Conservation (phyloP, 768 basidiomycete species). For the Lentinula edodes region DNA sequence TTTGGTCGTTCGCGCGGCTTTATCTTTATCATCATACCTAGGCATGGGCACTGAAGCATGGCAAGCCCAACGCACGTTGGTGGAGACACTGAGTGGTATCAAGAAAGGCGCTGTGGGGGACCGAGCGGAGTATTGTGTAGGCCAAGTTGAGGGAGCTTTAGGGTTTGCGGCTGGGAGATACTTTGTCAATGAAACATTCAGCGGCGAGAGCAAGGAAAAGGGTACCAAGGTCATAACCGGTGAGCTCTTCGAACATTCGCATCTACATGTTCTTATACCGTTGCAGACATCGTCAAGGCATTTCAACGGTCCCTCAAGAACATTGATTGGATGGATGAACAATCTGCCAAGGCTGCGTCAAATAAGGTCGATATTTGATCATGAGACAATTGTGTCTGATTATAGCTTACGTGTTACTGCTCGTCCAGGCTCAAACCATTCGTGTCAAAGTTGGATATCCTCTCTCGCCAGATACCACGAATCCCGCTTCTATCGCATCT, state of each 20-base stretch:
- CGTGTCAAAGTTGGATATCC: conserved; percentile 94
- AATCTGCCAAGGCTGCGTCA: conserved; percentile 75
- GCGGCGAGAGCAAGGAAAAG: conserved; percentile 70
- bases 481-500: conserved; percentile 57
- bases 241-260: conserved; percentile 21
- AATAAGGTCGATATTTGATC: conserved; percentile 63
- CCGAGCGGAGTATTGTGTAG: conserved; percentile 79
- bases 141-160: conserved; percentile 60
- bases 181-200: conserved; percentile 83
- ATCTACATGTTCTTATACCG: conserved; percentile 8
- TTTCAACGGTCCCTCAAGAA: conserved; percentile 73
- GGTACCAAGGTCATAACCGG: conserved; percentile 81
- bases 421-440: conserved; percentile 64
- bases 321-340: conserved; percentile 89
- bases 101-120: conserved; percentile 84
- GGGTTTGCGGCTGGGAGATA: conserved; percentile 90
- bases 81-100: conserved; percentile 74
- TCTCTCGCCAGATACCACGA: conserved; percentile 72
- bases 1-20: conserved; percentile 71
- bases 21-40: conserved; percentile 63
- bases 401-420: background rate
- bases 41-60: conserved; percentile 74
- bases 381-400: background rate
- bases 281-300: conserved; percentile 67
- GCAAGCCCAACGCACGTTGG: conserved; percentile 64